Evolutionary conservation across 768 basidiomycete genomes (phyloP), one percentile per base, ranked within the genome.

Genomic region (Coprinopsis marcescibilis): DNA sequence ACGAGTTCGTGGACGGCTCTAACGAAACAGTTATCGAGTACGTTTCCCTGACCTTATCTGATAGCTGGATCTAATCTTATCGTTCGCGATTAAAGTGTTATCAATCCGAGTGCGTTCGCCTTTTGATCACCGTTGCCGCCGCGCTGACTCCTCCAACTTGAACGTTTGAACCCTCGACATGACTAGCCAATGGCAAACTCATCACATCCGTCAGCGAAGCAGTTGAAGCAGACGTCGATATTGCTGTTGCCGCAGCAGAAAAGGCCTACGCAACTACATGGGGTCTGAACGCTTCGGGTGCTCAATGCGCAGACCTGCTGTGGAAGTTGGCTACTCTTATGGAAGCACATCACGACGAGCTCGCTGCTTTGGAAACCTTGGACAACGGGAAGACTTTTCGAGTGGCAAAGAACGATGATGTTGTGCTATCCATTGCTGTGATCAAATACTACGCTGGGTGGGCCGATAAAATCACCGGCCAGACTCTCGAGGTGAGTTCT

Each of bases 161-260:
- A 29, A n/a, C 5, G 1, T 21, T 15, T 25, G 17, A 30, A 14
- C 5, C 19, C 12, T 14, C 38, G 26, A 10, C n/a, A 6, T 40
- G 46, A 60, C 67, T 21, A 80, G 69, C 81, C 0, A 85, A 60
- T 10, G 87, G 80, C 30, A 72, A 84, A 57, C 51, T 72, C 27
- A 68, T 77, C 57, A 72, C 75, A 2, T 43, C 66, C 30, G 62
- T 83, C 49, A 57, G 73, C 3, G 78, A 72, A 55, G 85, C 70
- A 71, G 86, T 49, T 6, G 21, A 44, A 1, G 49, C 50, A 30
- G 58, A 59, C 40, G 49, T 59, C 50, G 81, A 89, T 62, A 53
- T 55, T 33, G 86, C 86, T 2, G 86, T 87, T 51, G 59, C 64
- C 1, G 78, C 71, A 21, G 85, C 88, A 38, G 77, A 80, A 2